phyloP scores from a whole-genome alignment of 2,329 filamentous ascomycete species.

The Xylogone sp. region DNA sequence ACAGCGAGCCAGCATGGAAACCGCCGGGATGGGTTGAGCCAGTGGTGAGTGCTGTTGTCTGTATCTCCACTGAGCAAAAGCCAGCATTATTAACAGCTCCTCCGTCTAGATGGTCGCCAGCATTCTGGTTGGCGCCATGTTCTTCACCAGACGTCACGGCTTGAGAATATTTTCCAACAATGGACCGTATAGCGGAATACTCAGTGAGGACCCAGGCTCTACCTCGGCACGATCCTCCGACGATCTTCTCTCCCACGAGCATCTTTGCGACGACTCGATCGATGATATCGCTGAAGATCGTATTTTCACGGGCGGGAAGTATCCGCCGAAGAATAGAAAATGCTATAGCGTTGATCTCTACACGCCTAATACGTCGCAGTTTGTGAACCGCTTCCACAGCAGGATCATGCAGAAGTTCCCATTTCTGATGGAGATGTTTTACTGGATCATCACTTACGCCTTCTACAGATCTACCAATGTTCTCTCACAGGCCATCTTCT shows the following conservation, averaged over 20 bases:
- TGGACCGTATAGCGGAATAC: constrained; percentile 11
- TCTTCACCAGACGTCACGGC: constrained; percentile 22
- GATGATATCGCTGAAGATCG: constrained; percentile 10
- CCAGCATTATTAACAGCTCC: constrained; percentile 8
- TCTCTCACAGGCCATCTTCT: constrained; percentile 28
- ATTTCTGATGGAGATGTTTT: constrained; percentile 64
- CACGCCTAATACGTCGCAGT: constrained; percentile 59
- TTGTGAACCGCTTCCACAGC: constrained; percentile 55
- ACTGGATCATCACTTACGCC: constrained; percentile 53
- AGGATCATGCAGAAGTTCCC: constrained; percentile 62
- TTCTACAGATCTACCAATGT: constrained; percentile 25
- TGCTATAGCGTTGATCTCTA: constrained; percentile 46
- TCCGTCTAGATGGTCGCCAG: constrained; percentile 26
- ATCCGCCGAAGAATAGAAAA: constrained; percentile 43
- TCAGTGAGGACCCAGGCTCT: constrained; percentile 20
- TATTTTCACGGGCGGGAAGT: constrained; percentile 21
- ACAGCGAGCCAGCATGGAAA: constrained; percentile 25
- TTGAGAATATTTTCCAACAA: constrained; percentile 20
- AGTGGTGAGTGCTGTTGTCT: constrained; percentile 16
- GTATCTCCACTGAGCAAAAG: background rate
- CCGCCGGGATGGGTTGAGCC: constrained; percentile 29
- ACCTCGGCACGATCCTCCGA: constrained; percentile 24
- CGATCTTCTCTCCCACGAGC: constrained; percentile 21
- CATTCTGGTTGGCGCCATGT: constrained; percentile 27
- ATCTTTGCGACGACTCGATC: constrained; percentile 17